Conservation (phyloP, 176 grass and related monocot species). For the Oryza rufipogon region DNA sequence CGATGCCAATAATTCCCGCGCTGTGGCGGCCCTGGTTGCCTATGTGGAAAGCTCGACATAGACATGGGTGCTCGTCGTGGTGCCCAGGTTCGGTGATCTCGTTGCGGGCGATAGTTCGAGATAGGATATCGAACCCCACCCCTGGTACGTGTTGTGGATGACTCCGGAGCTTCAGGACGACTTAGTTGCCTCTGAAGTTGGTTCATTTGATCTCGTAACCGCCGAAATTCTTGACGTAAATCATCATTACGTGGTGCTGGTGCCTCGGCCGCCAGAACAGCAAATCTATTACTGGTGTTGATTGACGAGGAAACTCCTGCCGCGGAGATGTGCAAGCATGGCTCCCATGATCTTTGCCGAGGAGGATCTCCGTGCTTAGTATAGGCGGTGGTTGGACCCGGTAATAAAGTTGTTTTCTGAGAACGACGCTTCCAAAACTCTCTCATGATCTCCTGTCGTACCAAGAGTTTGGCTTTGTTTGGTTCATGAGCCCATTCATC, state of each 20-base stretch:
- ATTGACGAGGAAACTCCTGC: no score
- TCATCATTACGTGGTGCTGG: background rate
- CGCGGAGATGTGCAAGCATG: background rate
- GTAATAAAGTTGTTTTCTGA: background rate
- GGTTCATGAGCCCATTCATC: background rate
- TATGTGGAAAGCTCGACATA: no score
- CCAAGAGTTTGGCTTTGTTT: background rate
- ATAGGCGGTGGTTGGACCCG: background rate
- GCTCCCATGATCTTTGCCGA: background rate
- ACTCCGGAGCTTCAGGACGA: background rate
- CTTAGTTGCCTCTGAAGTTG: background rate
- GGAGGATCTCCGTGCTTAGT: no score
- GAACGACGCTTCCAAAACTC: background rate
- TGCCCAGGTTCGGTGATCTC: background rate
- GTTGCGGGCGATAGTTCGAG: background rate
- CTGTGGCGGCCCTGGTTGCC: no score
- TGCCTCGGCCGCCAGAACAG: background rate
- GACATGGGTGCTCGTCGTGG: no score
- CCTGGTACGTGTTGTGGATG: background rate
- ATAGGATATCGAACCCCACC: background rate
- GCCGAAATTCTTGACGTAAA: background rate
- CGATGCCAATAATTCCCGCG: no score
- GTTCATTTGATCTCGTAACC: background rate
- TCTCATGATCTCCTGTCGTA: background rate
- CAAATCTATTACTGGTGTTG: background rate